Percentiles rank a stretch among this genome's conserved stretches.
Evolutionary conservation across 2,329 filamentous ascomycete species (phyloP).

Genomic region (Leptodontidium sp.): DNA sequence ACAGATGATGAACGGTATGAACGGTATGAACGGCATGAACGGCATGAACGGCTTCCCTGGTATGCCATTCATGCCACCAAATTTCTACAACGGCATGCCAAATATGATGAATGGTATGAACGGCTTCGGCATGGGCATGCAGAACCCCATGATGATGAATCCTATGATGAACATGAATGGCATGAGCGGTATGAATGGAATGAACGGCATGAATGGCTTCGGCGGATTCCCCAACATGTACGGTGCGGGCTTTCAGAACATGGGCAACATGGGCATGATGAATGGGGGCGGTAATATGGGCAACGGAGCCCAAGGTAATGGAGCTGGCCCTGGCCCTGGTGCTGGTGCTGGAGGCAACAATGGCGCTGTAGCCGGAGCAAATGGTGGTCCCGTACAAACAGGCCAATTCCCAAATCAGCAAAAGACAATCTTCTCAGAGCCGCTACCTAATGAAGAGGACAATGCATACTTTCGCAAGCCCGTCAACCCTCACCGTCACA

Average conservation of each 20-base stretch:
- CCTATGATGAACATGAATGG: conserved; percentile 48
- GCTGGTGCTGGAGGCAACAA: conserved; percentile 26
- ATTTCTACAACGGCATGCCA: conserved; percentile 47
- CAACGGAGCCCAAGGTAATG: conserved; percentile 9
- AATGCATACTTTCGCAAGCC: conserved; percentile 96
- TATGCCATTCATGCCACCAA: conserved; percentile 47
- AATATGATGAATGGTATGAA: conserved; percentile 29
- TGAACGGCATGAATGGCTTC: conserved; percentile 51
- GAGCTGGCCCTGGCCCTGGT: conserved; percentile 21
- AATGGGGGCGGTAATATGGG: conserved; percentile 22
- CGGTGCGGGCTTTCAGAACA: conserved; percentile 44
- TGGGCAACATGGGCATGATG: conserved; percentile 49
- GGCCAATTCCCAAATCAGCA: conserved; percentile 64
- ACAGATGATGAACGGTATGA: conserved; percentile 57
- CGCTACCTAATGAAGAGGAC: conserved; percentile 73
- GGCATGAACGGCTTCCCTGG: conserved; percentile 47
- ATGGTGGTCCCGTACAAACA: conserved; percentile 36
- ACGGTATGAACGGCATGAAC: conserved; percentile 55
- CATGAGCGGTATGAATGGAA: conserved; percentile 46
- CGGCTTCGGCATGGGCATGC: conserved; percentile 38
- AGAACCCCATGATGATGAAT: conserved; percentile 49
- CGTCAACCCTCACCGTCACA: conserved; percentile 91
- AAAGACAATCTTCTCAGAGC: conserved; percentile 54
- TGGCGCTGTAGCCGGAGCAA: conserved; percentile 33
- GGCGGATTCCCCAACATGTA: conserved; percentile 11